Evolutionary conservation across 805 yeast species (phyloP).

Genomic region (Ogataea pilisensis): DNA sequence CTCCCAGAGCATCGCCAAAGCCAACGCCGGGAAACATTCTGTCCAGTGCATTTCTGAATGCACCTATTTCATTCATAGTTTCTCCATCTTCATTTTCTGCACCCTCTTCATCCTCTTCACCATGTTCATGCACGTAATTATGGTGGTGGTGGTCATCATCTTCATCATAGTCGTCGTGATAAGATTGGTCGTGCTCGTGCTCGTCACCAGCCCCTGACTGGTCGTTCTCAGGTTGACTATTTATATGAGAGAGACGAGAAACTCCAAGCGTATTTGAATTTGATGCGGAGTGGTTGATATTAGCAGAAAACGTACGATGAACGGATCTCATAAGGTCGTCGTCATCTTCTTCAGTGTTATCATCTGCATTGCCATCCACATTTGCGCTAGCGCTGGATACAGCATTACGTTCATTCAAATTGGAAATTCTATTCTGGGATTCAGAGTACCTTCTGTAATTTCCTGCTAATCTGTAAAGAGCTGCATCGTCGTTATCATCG

Average conservation of each 20-base stretch:
- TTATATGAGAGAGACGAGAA: not conserved
- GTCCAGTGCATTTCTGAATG: constrained; percentile 24
- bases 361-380: constrained; percentile 7
- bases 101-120: constrained; percentile 26
- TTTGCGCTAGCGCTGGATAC: constrained; percentile 1
- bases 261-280: not conserved
- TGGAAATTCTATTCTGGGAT: constrained; percentile 16
- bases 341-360: constrained; percentile 19
- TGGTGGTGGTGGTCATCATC: constrained; percentile 13
- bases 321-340: constrained; percentile 6
- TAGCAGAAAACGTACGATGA: not conserved
- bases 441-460: constrained; percentile 35
- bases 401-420: constrained; percentile 2
- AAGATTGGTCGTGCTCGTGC: not conserved
- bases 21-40: constrained; percentile 28
- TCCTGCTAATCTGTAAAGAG: constrained; percentile 37
- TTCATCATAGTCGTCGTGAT: not conserved
- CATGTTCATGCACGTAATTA: constrained; percentile 17
- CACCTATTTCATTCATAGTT: constrained; percentile 13
- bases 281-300: not conserved
- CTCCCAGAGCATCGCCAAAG: constrained; percentile 26
- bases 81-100: constrained; percentile 18
- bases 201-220: too few relatives aligned
- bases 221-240: not conserved
- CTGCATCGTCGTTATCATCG: constrained; percentile 26